These are phyloP conservation scores for Schizonepeta tenuifolia DNA, from an alignment of 257 asterid genomes.

Conservation along the genomic window DNA sequence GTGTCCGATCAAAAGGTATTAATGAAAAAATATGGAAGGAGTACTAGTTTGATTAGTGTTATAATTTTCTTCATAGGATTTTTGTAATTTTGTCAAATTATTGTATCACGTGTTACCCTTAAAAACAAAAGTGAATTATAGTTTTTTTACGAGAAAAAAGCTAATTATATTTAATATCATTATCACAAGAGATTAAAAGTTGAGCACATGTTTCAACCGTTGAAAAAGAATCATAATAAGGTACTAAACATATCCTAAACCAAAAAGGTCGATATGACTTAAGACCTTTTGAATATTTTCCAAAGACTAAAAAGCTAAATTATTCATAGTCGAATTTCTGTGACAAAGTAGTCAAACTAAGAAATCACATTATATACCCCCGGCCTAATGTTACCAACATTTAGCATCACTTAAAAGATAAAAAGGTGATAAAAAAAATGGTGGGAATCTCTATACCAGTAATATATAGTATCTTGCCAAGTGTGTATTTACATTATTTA, in stretches of 20 bases:
- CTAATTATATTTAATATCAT: background rate
- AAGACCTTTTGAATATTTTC: background rate
- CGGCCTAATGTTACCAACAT: background rate
- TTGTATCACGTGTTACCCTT: too few species aligned
- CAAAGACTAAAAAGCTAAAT: background rate
- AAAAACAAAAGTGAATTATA: too few species aligned
- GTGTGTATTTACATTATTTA: too few species aligned
- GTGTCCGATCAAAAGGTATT: too few species aligned
- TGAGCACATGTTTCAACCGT: background rate
- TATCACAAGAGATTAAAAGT: background rate
- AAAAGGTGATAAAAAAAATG: too few species aligned
- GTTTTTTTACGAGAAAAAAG: background rate
- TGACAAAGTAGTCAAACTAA: constrained; percentile 11
- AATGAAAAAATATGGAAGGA: too few species aligned
- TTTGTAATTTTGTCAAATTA: too few species aligned
- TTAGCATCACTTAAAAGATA: background rate
- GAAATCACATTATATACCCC: background rate
- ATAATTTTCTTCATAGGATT: too few species aligned
- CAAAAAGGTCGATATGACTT: too few species aligned
- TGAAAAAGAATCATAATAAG: background rate
- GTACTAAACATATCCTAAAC: constrained; percentile 2
- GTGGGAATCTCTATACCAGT: too few species aligned
- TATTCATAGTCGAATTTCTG: background rate
- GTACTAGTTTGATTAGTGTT: too few species aligned
- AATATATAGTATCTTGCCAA: too few species aligned